A percentile compares a stretch with the other conserved stretches of the same genome.
Evolutionary conservation across 768 basidiomycete genomes (phyloP).

Genomic region (Austroboletus eburneus): DNA sequence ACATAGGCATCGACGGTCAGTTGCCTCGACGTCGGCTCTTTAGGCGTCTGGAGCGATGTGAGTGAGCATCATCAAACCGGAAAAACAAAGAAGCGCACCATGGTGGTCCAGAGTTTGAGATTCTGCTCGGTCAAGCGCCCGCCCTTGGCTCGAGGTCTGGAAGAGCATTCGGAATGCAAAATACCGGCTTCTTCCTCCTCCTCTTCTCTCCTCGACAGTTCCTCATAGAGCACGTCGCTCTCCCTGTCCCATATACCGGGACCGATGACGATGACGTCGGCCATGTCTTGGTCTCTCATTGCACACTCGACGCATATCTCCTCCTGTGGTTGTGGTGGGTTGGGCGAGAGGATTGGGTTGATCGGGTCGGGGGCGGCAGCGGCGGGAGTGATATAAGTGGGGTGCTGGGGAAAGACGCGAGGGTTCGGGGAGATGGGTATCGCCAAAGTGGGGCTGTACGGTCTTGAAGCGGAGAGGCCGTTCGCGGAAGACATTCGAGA

Average conservation of each 20-base stretch:
- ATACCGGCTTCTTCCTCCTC: constrained; percentile 60
- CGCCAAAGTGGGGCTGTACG: constrained; percentile 39
- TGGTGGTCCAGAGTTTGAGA: constrained; percentile 72
- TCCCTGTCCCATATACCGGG: constrained; percentile 89
- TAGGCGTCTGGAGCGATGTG: constrained; percentile 64
- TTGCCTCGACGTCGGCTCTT: constrained; percentile 81
- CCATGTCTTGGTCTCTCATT: constrained; percentile 99
- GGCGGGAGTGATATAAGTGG: constrained; percentile 66
- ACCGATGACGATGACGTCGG: constrained; percentile 84
- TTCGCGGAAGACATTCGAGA: constrained; percentile 44
- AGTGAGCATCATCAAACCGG: neutral
- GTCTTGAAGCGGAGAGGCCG: constrained; percentile 54
- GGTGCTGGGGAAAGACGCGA: constrained; percentile 68
- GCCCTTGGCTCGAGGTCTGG: constrained; percentile 60
- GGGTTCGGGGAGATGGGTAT: constrained; percentile 61
- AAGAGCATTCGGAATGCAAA: constrained; percentile 46
- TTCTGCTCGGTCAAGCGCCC: constrained; percentile 73
- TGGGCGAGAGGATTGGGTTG: constrained; percentile 58
- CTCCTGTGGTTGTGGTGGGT: constrained; percentile 51
- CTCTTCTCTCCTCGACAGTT: constrained; percentile 65
- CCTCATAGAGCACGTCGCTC: constrained; percentile 79
- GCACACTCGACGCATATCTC: constrained; percentile 96
- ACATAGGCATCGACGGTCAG: constrained; percentile 81
- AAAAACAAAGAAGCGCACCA: constrained; percentile 40
- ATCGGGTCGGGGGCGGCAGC: constrained; percentile 49